A percentile compares a stretch with the other conserved stretches of the same genome.
Evolutionary conservation across 139 green algal species (phyloP).

Genomic region (Desmodesmus armatus): DNA sequence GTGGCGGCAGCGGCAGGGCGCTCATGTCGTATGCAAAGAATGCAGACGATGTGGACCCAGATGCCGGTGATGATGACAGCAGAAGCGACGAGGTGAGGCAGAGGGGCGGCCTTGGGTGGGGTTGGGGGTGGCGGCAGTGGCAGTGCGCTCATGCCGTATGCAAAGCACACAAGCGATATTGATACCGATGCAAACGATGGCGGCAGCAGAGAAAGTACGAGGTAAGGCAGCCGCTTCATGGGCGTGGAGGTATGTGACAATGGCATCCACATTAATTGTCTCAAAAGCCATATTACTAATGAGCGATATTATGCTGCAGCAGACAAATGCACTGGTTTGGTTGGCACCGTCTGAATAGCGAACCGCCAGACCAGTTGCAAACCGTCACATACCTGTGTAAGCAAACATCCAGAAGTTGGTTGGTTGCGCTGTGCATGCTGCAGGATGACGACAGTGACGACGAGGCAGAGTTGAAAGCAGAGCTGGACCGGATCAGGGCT

Average conservation of each 20-base stretch:
- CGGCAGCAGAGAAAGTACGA: too few relatives aligned
- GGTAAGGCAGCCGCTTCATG: too few relatives aligned
- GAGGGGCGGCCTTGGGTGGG: too few relatives aligned
- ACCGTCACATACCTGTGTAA: not conserved
- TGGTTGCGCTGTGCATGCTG: not conserved
- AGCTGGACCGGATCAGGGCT: conserved; percentile 96
- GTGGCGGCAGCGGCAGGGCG: too few relatives aligned
- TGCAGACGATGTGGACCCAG: conserved; percentile 81
- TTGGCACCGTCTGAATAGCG: not conserved
- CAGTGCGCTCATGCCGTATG: too few relatives aligned
- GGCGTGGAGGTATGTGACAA: not conserved
- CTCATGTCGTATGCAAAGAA: conserved; percentile 85
- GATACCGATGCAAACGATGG: too few relatives aligned
- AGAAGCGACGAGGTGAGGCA: conserved; percentile 67
- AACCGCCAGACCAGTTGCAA: not conserved
- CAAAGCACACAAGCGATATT: too few relatives aligned
- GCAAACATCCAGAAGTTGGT: not conserved
- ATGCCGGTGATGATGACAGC: conserved; percentile 55
- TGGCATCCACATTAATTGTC: not conserved
- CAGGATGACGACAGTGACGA: conserved; percentile 77
- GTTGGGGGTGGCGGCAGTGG: too few relatives aligned
- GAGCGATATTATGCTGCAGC: not conserved
- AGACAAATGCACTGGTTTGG: not conserved
- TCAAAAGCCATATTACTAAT: not conserved
- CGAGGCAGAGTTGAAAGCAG: conserved; percentile 92